phyloP scores from a whole-genome alignment of 1,284 basidiomycete species.

The Wallemia ichthyophaga region DNA sequence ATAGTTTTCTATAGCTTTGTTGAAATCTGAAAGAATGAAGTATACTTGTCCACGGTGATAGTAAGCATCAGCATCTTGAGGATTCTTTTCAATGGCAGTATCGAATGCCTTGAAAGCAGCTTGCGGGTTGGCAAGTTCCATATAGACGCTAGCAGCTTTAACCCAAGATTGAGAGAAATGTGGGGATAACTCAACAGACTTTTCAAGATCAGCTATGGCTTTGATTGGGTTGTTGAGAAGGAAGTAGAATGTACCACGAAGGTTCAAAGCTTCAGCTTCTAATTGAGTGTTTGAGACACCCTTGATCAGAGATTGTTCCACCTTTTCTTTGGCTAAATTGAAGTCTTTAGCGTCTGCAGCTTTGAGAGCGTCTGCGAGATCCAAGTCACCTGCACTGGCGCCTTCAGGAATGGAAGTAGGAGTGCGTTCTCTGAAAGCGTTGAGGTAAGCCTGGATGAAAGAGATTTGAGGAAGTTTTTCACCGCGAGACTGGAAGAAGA shows the following conservation, averaged over 20 bases:
- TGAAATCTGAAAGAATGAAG: conserved; percentile 82
- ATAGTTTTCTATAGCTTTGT: conserved; percentile 65
- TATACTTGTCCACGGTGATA: conserved; percentile 98
- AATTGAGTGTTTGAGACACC: conserved; percentile 37
- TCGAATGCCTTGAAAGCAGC: conserved; percentile 77
- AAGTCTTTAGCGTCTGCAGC: conserved; percentile 73
- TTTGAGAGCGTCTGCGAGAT: conserved; percentile 45
- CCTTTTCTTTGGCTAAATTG: conserved; percentile 49
- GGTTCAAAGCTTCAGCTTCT: conserved; percentile 65
- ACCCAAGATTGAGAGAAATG: conserved; percentile 69
- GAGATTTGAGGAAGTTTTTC: conserved; percentile 63
- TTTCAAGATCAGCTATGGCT: conserved; percentile 60
- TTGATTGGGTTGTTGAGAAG: conserved; percentile 52
- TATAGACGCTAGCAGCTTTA: conserved; percentile 88
- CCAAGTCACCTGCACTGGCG: conserved; percentile 49
- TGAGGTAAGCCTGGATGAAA: conserved; percentile 85
- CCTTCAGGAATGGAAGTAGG: conserved; percentile 44
- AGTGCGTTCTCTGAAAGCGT: conserved; percentile 69
- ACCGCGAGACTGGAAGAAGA: conserved; percentile 29
- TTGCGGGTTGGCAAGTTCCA: conserved; percentile 63
- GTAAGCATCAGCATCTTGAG: conserved; percentile 79
- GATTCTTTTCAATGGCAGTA: conserved; percentile 50
- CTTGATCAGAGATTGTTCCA: conserved; percentile 27
- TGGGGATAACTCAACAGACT: conserved; percentile 41
- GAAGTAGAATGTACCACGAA: conserved; percentile 91